Base-by-base conservation (phyloP, 2,329 filamentous ascomycete genomes). In the Pestalotiopsis sp. region DNA sequence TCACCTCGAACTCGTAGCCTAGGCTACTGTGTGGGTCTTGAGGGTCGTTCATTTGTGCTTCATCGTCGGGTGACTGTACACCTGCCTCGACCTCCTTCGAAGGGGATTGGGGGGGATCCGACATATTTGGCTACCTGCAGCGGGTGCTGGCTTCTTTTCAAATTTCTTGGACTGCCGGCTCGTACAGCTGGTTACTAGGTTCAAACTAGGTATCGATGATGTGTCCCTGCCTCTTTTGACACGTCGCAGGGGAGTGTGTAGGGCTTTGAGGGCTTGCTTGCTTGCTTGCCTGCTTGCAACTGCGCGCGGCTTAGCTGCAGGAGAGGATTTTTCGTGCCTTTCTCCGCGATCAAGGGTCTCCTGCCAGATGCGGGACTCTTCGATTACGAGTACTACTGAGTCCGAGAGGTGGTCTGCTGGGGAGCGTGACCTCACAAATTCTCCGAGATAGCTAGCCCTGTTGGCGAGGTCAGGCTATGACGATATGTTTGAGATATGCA, bases 1-100 rank as follows among this genome's bases (percentile, higher is more conserved):
- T 98, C 83, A 98, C 95, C 85, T 98, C 95, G 81, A 98, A 97
- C 86, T 98, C 95, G 80, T 94, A 94, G 83, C 86, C 90, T 83
- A 92, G 87, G 81, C 88, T 91, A 82, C 88, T 88, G 86, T 94
- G 92, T 90, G 90, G 88, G 85, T 93, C 91, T 83, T 91, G 89
- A 84, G 88, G 85, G 82, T 94, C 93, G 86, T 97, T 94, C 93
- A 97, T 97, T 89, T 92, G 92, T 87, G 91, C 91, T 87, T 96
- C 93, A 87, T 97, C 93, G 86, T 96, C 94, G 87, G 91, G 91
- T 86, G 94, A 97, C 87, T 94, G 93, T 89, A 89, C 92, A 89
- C 90, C 91, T 88, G 92, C 92, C 88, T 97, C 95, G 88, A 94
- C 93, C 87, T 97, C 94, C 88, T 97, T 96, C 80, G 93, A 91